Evolutionary conservation across 768 basidiomycete species (phyloP).

Genomic region (Gloeopeniophorella convolvens): DNA sequence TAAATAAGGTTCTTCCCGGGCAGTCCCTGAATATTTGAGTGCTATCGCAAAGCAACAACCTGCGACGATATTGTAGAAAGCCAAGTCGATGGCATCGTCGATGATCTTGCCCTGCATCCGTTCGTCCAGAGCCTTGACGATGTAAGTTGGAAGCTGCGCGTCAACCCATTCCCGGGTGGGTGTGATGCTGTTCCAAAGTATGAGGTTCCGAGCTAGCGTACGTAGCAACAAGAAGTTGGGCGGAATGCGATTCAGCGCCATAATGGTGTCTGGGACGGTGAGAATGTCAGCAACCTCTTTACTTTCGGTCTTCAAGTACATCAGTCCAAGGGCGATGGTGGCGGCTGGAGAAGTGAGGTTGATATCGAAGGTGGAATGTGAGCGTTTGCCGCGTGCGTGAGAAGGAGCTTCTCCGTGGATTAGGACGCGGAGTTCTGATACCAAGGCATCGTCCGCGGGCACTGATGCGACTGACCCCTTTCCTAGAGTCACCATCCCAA

Average conservation of each 20-base stretch:
- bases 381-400: conserved; percentile 30
- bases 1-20: conserved; percentile 80
- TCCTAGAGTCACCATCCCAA: conserved; percentile 96
- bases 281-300: conserved; percentile 84
- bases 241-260: conserved; percentile 78
- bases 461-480: conserved; percentile 56
- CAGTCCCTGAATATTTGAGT: conserved; percentile 92
- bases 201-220: conserved; percentile 66
- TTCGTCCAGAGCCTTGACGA: conserved; percentile 54
- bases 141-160: conserved; percentile 61
- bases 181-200: conserved; percentile 78
- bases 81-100: conserved; percentile 76
- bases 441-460: conserved; percentile 66
- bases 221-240: conserved; percentile 83
- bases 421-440: conserved; percentile 64
- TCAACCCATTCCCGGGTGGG: conserved; percentile 71
- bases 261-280: conserved; percentile 71
- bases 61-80: conserved; percentile 86
- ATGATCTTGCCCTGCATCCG: conserved; percentile 40
- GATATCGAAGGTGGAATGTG: conserved; percentile 61
- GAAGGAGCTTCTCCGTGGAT: conserved; percentile 65
- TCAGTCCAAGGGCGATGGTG: conserved; percentile 81
- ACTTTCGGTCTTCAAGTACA: conserved; percentile 84
- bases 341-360: conserved; percentile 91
- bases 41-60: conserved; percentile 90